Evolutionary conservation across 352 stramenopile genomes (phyloP).

Genomic region (Globisporangium megalacanthum): DNA sequence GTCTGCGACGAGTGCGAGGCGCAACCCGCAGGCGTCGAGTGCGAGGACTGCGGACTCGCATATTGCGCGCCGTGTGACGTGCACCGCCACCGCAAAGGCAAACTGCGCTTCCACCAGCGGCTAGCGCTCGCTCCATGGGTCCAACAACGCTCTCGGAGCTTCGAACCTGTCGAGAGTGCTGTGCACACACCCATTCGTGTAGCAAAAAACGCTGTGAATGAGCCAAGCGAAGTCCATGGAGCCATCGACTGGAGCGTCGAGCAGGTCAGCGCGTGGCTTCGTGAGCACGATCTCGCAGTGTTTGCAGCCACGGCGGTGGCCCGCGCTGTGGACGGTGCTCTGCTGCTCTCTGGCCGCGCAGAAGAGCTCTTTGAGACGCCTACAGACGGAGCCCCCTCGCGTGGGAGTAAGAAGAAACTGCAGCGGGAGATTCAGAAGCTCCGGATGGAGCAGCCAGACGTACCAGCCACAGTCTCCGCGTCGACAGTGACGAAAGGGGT

Average conservation of each 20-base stretch:
- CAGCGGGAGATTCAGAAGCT: constrained; percentile 74
- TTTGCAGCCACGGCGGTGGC: constrained; percentile 39
- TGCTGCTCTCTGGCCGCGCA: constrained; percentile 35
- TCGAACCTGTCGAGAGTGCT: no score
- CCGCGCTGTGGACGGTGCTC: constrained; percentile 42
- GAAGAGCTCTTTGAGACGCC: constrained; percentile 50
- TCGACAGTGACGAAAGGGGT: neutral
- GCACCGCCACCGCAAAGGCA: constrained; percentile 75
- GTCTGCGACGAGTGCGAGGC: constrained; percentile 76
- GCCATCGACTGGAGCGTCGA: constrained; percentile 25
- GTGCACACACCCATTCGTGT: neutral
- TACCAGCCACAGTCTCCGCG: neutral
- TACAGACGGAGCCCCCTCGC: constrained; percentile 31
- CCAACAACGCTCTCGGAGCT: neutral
- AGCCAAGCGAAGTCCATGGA: neutral
- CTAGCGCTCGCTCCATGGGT: constrained; percentile 1
- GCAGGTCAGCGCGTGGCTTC: constrained; percentile 57
- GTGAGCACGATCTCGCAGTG: constrained; percentile 48
- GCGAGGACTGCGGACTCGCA: constrained; percentile 66
- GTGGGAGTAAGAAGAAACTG: constrained; percentile 76
- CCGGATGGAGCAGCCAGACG: constrained; percentile 17
- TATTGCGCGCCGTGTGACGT: constrained; percentile 68
- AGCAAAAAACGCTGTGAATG: neutral
- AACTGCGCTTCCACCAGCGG: constrained; percentile 65
- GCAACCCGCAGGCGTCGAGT: constrained; percentile 33